Evolutionary conservation across 2,329 filamentous ascomycete genomes (phyloP).

Genomic region (Aspergillus bombycis): DNA sequence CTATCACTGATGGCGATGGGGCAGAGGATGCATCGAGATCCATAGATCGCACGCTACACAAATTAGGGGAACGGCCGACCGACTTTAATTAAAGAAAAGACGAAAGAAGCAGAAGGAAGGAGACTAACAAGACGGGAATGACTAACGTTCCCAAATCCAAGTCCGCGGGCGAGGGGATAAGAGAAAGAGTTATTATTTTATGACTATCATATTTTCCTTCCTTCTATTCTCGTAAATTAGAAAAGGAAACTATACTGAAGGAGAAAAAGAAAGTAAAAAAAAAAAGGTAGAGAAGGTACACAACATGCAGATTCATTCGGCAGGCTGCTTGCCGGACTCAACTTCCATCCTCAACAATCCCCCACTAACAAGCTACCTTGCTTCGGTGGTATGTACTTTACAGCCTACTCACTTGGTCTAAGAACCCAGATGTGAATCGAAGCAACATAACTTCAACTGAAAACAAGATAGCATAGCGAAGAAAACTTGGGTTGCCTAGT

Average conservation of each 20-base stretch:
- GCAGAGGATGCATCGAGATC: conserved; percentile 20
- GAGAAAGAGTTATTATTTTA: neutral
- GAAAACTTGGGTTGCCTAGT: too few relatives aligned
- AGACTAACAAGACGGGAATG: conserved; percentile 8
- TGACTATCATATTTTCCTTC: neutral
- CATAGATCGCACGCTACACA: conserved; percentile 26
- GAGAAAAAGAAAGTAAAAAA: neutral
- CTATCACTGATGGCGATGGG: conserved; percentile 11
- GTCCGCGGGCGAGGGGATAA: conserved; percentile 1
- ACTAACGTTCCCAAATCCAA: conserved; percentile 14
- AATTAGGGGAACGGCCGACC: conserved; percentile 21
- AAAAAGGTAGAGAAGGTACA: neutral
- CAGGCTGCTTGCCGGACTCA: neutral
- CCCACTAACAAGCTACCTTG: neutral
- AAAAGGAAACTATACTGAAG: neutral
- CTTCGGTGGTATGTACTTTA: neutral
- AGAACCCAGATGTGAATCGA: neutral
- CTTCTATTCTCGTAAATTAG: neutral
- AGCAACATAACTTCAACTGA: neutral
- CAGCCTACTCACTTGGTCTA: neutral
- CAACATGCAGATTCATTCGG: neutral
- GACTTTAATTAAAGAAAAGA: conserved; percentile 16
- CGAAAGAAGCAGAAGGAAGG: conserved; percentile 1
- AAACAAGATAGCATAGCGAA: neutral
- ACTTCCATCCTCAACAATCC: neutral